These are phyloP conservation scores for Myxozyma melibiosi DNA, from an alignment of 805 yeast genomes.

Conservation along the genomic window DNA sequence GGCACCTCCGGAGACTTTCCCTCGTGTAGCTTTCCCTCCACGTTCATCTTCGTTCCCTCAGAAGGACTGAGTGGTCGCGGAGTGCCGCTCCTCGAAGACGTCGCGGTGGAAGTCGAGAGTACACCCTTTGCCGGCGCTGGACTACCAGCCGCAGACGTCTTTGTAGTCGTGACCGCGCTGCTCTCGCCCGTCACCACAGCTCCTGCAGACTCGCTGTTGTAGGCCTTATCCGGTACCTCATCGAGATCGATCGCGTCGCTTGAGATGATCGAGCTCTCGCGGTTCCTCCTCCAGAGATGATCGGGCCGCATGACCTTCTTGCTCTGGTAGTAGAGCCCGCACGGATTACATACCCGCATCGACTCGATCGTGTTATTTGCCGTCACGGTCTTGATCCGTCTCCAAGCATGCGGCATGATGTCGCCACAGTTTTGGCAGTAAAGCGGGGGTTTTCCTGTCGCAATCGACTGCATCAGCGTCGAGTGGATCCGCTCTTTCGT, in stretches of 20 bases:
- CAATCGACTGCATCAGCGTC: slow-evolving; percentile 25
- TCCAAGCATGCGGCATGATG: slow-evolving; percentile 39
- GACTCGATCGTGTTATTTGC: slow-evolving; percentile 20
- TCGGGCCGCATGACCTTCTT: slow-evolving; percentile 41
- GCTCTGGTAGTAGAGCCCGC: slow-evolving; percentile 40
- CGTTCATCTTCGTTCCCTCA: too few relatives aligned
- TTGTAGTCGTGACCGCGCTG: too few relatives aligned
- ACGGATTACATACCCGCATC: slow-evolving; percentile 36
- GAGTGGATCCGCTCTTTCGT: slow-evolving; percentile 29
- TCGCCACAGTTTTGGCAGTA: slow-evolving; percentile 43
- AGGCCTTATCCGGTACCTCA: slow-evolving; percentile 11
- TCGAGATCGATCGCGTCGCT: slow-evolving; percentile 24
- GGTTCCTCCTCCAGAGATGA: slow-evolving; percentile 36
- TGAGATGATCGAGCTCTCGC: slow-evolving; percentile 4
- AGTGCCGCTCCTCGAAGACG: too few relatives aligned
- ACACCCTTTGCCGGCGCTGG: too few relatives aligned
- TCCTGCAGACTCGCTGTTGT: neutral
- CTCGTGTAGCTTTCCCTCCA: too few relatives aligned
- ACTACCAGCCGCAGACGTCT: too few relatives aligned
- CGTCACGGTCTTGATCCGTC: slow-evolving; percentile 32
- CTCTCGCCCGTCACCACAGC: too few relatives aligned
- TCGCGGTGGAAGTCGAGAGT: too few relatives aligned
- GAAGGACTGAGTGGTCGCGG: too few relatives aligned
- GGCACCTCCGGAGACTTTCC: too few relatives aligned
- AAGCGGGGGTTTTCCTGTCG: slow-evolving; percentile 36